phyloP scores from a whole-genome alignment of 768 basidiomycete genomes.

The Leccinum subtestaceum region DNA sequence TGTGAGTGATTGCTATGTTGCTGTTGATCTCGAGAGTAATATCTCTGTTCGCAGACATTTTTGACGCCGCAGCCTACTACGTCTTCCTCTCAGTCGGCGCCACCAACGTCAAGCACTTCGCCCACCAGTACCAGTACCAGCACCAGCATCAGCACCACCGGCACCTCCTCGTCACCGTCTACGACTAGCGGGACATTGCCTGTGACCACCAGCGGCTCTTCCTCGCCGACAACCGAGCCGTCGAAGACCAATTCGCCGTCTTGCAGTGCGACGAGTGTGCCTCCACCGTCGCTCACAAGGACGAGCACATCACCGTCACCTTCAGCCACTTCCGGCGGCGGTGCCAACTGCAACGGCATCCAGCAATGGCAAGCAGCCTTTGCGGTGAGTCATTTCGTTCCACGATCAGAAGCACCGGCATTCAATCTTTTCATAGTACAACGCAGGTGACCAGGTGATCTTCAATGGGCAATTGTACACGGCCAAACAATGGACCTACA shows the following conservation, averaged over 20 bases:
- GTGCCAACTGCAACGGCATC: slow-evolving; percentile 10
- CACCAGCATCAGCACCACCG: not conserved
- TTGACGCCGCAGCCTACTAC: slow-evolving; percentile 12
- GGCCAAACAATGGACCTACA: slow-evolving; percentile 27
- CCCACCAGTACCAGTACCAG: not conserved
- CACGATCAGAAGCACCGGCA: rapidly evolving
- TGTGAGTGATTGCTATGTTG: slow-evolving; percentile 8
- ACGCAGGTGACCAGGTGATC: slow-evolving; percentile 21
- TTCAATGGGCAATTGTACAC: slow-evolving; percentile 21
- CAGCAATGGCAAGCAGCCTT: slow-evolving; percentile 25
- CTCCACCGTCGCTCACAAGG: not conserved
- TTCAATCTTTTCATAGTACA: slow-evolving; percentile 20
- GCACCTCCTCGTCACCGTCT: not conserved
- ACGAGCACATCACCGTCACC: not conserved
- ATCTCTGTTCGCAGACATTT: not conserved
- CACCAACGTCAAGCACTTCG: not conserved
- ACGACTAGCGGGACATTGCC: not conserved
- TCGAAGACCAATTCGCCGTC: not conserved
- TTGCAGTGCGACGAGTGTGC: not conserved
- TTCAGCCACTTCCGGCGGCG: not conserved
- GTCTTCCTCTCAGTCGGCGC: not conserved
- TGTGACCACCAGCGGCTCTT: not conserved
- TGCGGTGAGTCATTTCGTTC: slow-evolving; percentile 11
- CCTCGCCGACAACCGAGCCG: not conserved
- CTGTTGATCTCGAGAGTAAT: not conserved